phyloP scores from a whole-genome alignment of 2,329 filamentous ascomycete genomes.

The Monosporascus sp. region DNA sequence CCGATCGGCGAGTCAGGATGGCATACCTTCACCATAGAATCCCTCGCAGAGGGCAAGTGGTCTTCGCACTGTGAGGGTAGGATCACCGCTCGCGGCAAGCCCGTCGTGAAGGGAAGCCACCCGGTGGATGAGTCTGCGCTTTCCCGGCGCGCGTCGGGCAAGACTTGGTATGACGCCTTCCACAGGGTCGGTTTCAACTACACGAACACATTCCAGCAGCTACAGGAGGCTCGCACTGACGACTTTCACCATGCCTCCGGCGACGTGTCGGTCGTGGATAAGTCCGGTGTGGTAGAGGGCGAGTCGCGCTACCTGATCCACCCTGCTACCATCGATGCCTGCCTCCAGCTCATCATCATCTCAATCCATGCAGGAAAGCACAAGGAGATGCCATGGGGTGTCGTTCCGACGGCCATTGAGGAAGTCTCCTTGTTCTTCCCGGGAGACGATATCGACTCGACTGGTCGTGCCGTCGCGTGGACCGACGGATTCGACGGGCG shows the following conservation, averaged over 20 bases:
- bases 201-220: constrained; percentile 10
- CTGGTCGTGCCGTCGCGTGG: constrained; percentile 7
- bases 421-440: constrained; percentile 9
- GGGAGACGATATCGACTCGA: constrained; percentile 1
- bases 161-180: constrained; percentile 14
- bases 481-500: constrained; percentile 10
- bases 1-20: neutral
- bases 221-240: constrained; percentile 8
- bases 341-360: constrained; percentile 17
- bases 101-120: neutral
- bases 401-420: constrained; percentile 10
- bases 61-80: constrained; percentile 10
- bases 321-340: constrained; percentile 27
- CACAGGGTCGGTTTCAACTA: constrained; percentile 16
- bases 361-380: constrained; percentile 10
- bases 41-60: constrained; percentile 9
- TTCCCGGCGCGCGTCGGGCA: constrained; percentile 9
- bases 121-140: constrained; percentile 6
- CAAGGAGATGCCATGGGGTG: constrained; percentile 14
- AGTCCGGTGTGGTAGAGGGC: constrained; percentile 3
- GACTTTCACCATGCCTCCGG: constrained; percentile 6
- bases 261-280: constrained; percentile 1
- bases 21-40: constrained; percentile 14
- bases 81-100: constrained; percentile 4
- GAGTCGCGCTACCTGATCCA: constrained; percentile 28